Evolutionary conservation across 108 stramenopile species (phyloP).

Genomic region (Cyclotella choctawhatcheeana): DNA sequence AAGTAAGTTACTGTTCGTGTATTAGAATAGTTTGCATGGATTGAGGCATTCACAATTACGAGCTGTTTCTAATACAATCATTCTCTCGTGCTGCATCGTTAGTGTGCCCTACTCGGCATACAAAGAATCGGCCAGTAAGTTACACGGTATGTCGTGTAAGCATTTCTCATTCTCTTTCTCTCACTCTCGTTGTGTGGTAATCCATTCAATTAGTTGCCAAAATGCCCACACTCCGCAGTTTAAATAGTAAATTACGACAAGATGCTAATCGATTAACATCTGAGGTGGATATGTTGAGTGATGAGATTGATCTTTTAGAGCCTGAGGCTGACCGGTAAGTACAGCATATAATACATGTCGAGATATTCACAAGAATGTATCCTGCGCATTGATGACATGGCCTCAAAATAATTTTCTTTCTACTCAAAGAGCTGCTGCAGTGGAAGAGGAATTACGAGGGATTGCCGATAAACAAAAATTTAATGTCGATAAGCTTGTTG

Average conservation of each 20-base stretch:
- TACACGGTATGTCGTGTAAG: too few species aligned
- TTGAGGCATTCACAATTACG: not conserved
- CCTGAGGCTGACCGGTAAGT: conserved; percentile 37
- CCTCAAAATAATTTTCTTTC: not conserved
- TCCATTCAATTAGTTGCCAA: too few species aligned
- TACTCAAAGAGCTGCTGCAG: conserved; percentile 26
- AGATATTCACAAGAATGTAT: not conserved
- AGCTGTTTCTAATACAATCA: not conserved
- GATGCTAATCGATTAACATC: conserved; percentile 30
- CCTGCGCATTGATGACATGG: not conserved
- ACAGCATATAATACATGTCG: too few species aligned
- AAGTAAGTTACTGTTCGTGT: conserved; percentile 16
- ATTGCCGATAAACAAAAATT: conserved; percentile 36
- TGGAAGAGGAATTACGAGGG: conserved; percentile 43
- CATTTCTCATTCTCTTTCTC: too few species aligned
- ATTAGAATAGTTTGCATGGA: not conserved
- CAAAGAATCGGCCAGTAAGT: conserved; percentile 26
- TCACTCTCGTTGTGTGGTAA: too few species aligned
- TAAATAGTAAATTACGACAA: conserved; percentile 36
- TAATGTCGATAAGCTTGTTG: conserved; percentile 50
- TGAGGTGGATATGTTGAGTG: conserved; percentile 26
- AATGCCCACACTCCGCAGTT: conserved; percentile 28
- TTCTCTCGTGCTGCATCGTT: not conserved
- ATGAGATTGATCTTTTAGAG: conserved; percentile 23
- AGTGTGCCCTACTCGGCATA: conserved; percentile 30